Evolutionary conservation across 2,329 filamentous ascomycete genomes (phyloP).

Genomic region (Aspergillus sp.): DNA sequence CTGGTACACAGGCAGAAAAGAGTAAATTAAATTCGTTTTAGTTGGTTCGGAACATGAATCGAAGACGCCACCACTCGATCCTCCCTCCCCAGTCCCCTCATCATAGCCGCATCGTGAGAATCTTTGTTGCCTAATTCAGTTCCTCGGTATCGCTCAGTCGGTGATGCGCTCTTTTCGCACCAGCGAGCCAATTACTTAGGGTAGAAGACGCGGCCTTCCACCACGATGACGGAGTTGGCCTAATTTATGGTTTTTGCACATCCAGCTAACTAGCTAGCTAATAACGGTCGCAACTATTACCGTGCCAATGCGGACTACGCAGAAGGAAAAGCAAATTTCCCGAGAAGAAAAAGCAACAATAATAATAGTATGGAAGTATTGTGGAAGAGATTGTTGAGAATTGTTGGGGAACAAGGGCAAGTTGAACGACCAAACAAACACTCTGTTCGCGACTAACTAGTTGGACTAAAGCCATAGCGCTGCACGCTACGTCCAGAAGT

Average conservation of each 20-base stretch:
- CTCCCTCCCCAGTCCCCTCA: neutral
- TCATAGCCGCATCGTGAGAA: neutral
- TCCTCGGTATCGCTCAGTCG: neutral
- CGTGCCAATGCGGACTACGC: neutral
- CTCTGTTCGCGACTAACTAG: neutral
- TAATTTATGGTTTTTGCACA: neutral
- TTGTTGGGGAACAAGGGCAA: neutral
- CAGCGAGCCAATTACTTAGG: neutral
- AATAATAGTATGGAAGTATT: neutral
- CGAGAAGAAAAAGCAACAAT: neutral
- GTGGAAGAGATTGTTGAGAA: neutral
- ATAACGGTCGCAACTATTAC: neutral
- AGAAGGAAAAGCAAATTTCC: neutral
- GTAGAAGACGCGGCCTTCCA: neutral
- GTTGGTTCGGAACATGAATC: neutral
- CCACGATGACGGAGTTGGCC: neutral
- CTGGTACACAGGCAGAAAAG: too few relatives aligned
- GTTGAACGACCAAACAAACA: neutral
- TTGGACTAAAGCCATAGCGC: neutral
- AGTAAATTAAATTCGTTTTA: neutral
- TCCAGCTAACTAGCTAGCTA: too few relatives aligned
- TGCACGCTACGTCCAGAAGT: neutral
- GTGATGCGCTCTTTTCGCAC: neutral
- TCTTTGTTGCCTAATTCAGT: slow-evolving; percentile 4
- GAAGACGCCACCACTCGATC: neutral